A percentile compares a stretch with the other conserved stretches of the same genome.
Conservation (phyloP, 129 eudicot genomes). For the Artemisia tridentata region DNA sequence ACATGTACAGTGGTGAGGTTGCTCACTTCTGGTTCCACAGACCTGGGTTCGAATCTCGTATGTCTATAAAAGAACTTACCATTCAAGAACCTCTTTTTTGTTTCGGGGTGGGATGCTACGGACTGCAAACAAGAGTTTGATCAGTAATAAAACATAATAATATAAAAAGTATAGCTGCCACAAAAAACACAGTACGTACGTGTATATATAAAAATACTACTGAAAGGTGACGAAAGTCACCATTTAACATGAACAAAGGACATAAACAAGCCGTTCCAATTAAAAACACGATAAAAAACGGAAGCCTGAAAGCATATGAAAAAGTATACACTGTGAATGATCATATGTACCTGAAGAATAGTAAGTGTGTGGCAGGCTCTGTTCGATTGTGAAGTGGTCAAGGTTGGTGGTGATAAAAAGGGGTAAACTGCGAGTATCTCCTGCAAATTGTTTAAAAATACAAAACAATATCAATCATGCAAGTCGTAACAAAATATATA, state of each 20-base stretch:
- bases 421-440: conserved; percentile 21
- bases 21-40: too few relatives aligned
- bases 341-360: conserved; percentile 18
- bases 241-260: too few relatives aligned
- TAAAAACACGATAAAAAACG: neutral
- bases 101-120: conserved; percentile 20
- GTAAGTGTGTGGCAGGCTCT: conserved; percentile 24
- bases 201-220: too few relatives aligned
- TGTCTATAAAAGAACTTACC: conserved; percentile 6
- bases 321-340: neutral
- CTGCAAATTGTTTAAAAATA: neutral
- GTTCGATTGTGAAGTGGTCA: conserved; percentile 18
- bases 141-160: too few relatives aligned
- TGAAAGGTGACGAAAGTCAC: too few relatives aligned
- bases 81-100: conserved; percentile 20
- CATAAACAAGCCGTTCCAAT: too few relatives aligned
- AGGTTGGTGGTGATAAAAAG: conserved; percentile 13
- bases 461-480: neutral
- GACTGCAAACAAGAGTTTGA: conserved; percentile 9
- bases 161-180: too few relatives aligned
- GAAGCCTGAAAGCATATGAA: neutral
- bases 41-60: neutral
- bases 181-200: too few relatives aligned
- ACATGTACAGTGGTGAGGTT: too few relatives aligned
- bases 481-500: neutral